Base-by-base conservation (phyloP, 805 yeast genomes). In the Wickerhamiella allomyrinae region DNA sequence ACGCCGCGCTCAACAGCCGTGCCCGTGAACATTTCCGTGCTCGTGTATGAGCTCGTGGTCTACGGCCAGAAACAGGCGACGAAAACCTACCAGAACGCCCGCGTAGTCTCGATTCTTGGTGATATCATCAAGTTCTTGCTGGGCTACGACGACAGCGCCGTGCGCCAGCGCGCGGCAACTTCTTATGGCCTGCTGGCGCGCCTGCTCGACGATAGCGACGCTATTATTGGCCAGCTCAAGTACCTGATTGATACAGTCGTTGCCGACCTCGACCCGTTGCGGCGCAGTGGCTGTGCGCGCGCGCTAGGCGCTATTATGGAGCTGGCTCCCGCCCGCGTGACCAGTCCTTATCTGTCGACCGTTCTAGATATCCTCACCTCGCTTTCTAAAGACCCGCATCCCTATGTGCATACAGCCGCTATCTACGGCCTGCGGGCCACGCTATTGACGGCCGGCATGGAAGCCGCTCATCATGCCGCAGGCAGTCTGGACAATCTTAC, bases 351-450 rank as follows among this genome's bases (percentile, higher is more conserved):
- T 24, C 62, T 71, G 42, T 56, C 61, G 38, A 55, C 71, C 3
- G 70, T 79, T 3, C 65, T 70, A 43, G 76, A 75, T 27, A 74
- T 84, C 4, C 54, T 77, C 2, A 58, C 40, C 21, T 23, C 21
- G 13, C 65, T 89, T 22, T 57, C 77, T 3, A 62, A 62, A 17
- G 97, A 89, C 58, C 87, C 95, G 0, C 89, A 87, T 55, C 95
- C 95, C 0, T 63, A 74, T 1, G 86, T 91, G 14, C 87, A 83
- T 55, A 69, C 73, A 42, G 79, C 86, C 69, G 68, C 89, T 1
- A 57, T 86, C 50, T 71, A 70, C 37, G 71, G 91, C 0, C 56
- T 80, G 34, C 59, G 71, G 2, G 60, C 70, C 1, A 57, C 81
- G 10, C 63, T 86, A 23, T 75, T 73, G 29, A 73, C 70, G 25